These are phyloP conservation scores for Pseudogymnoascus verrucosus DNA, from an alignment of 2,329 filamentous ascomycete species.

Conservation along the genomic window DNA sequence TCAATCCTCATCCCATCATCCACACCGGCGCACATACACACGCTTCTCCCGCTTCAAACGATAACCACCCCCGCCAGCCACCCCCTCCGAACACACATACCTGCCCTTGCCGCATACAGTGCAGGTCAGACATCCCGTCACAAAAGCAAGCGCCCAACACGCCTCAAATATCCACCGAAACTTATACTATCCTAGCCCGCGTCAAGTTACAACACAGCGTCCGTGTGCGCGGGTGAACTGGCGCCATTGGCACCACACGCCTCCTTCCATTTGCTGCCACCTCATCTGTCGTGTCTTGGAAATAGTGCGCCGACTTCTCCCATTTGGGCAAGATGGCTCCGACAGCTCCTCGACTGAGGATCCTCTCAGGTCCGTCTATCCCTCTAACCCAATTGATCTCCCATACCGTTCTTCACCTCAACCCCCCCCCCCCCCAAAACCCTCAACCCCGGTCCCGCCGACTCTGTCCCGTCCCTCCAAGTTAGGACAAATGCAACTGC, in stretches of 20 bases:
- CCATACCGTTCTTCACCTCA: slow-evolving; percentile 7
- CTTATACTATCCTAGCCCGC: neutral
- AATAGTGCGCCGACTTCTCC: neutral
- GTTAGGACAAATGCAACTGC: neutral
- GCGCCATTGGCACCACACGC: neutral
- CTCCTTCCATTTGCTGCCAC: neutral
- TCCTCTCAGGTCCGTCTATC: slow-evolving; percentile 27
- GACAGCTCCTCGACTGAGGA: slow-evolving; percentile 28
- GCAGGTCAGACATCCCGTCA: neutral
- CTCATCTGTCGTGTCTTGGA: neutral
- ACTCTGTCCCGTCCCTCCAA: neutral
- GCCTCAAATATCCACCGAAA: neutral
- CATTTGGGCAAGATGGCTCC: slow-evolving; percentile 26
- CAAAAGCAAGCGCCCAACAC: neutral
- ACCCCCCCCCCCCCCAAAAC: slow-evolving; percentile 2
- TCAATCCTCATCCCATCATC: neutral
- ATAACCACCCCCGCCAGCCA: neutral
- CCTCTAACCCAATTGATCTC: neutral
- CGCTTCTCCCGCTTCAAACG: neutral
- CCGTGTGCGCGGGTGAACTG: neutral
- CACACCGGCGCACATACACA: neutral
- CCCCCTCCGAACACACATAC: neutral
- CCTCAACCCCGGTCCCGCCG: slow-evolving; percentile 4
- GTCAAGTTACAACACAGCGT: neutral
- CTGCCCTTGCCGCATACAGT: neutral